Base-by-base conservation (phyloP, 2,329 filamentous ascomycete genomes). In the Myriosclerotinia curreyana region DNA sequence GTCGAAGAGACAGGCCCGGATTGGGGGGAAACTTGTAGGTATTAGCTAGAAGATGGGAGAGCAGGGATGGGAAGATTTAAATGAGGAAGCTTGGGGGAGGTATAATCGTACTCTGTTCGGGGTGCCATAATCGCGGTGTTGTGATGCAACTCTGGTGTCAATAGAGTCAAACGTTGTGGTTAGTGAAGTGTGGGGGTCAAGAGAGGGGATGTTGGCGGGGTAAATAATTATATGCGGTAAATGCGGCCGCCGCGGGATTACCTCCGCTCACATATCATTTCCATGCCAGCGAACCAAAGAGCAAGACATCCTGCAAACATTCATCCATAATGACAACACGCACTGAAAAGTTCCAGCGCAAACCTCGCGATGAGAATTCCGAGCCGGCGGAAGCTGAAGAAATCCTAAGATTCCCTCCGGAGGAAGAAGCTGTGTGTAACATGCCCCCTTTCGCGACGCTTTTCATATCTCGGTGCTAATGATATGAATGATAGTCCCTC, bases 1-100 rank as follows among this genome's bases (percentile, higher is more conserved):
- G 81, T 99, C 95, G 76, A 99, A 98, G 69, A 99, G 87, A 77
- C 93, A 97, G 70, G 94, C 95, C 71, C 92, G 85, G 65, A 98
- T 83, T 54, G 89, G 86, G 25, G 91, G 89, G 76, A 92, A 87
- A 74, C 89, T 91, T 72, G n/a, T 48, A 15, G 36, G 5, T 25
- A 22, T 64, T 51, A 52, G 58, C 15, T 22, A 20, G 31, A 20
- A 8, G 20, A 17, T 44, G 8, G 14, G 5, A 17, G 22, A 34
- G 36, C 12, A 36, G 28, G 14, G 20, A 7, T 9, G 8, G 14
- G 31, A 9, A 4, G 11, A 3, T 22, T 12, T 22, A 17, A 20
- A 20, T 20, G 14, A n/a, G 3, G 6, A 5, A 42, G 28, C 31
- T 44, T 2, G 15, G 12, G 31, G 44, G 3, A 49, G 14, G n/a